Percentiles rank a stretch among this genome's conserved stretches.
Evolutionary conservation across 768 basidiomycete species (phyloP).

Genomic region (Cystofilobasidium ferigula): DNA sequence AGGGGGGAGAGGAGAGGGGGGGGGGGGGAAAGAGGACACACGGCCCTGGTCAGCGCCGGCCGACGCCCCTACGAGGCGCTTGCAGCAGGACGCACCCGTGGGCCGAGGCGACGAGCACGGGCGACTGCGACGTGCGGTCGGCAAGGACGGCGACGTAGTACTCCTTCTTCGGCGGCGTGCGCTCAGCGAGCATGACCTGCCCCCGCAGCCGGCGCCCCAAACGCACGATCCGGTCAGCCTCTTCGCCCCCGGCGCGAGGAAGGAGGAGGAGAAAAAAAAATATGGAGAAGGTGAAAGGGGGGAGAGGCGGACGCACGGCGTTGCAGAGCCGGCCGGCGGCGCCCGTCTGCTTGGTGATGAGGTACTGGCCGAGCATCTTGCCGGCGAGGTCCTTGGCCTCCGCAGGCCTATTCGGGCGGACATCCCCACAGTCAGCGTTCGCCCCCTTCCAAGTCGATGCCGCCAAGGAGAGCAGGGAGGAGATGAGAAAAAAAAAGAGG

Average conservation of each 20-base stretch:
- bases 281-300: no score
- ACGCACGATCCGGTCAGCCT: background rate
- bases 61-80: no score
- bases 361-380: conserved; percentile 87
- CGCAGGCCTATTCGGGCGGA: conserved; percentile 49
- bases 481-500: background rate
- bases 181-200: conserved; percentile 96
- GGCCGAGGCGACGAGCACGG: conserved; percentile 82
- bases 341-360: conserved; percentile 99
- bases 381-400: conserved; percentile 75
- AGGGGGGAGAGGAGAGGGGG: background rate
- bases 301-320: conserved; percentile 58
- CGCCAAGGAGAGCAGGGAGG: background rate
- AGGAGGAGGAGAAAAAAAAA: no score
- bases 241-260: no score
- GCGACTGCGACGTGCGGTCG: conserved; percentile 76
- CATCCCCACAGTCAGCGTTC: background rate
- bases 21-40: background rate
- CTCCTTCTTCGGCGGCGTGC: conserved; percentile 83
- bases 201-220: no score
- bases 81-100: conserved; percentile 52
- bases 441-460: no score
- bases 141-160: conserved; percentile 97
- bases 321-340: conserved; percentile 86
- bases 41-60: no score